phyloP scores from a whole-genome alignment of 163 green algal genomes.

The Chloroidium sp. region DNA sequence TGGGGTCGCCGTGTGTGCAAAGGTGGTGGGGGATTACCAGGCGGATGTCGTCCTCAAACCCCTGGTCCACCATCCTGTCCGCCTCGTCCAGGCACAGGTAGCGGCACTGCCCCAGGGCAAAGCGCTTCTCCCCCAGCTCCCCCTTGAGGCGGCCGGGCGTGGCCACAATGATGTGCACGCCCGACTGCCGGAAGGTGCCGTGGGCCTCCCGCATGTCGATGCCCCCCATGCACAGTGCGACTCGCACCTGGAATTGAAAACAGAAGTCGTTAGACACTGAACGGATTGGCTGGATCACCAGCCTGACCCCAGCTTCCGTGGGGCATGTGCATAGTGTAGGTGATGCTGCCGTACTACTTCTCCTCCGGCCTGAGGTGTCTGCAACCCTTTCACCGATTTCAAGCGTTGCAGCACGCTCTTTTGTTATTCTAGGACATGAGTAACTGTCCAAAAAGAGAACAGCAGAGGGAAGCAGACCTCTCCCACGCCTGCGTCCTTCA shows the following conservation, averaged over 20 bases:
- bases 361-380: too few species aligned
- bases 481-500: constrained; percentile 43
- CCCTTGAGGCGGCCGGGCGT: constrained; percentile 93
- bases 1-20: too few species aligned
- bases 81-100: constrained; percentile 92
- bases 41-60: constrained; percentile 85
- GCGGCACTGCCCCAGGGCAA: constrained; percentile 90
- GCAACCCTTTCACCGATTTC: too few species aligned
- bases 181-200: constrained; percentile 38
- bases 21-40: neutral
- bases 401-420: too few species aligned
- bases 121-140: constrained; percentile 79
- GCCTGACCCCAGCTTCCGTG: too few species aligned
- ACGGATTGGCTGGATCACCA: too few species aligned
- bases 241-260: constrained; percentile 14
- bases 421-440: too few species aligned
- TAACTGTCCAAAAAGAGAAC: too few species aligned
- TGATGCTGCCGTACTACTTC: too few species aligned
- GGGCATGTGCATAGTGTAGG: too few species aligned
- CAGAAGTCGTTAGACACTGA: too few species aligned
- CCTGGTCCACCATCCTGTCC: constrained; percentile 78
- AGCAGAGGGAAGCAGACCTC: constrained; percentile 35
- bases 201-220: constrained; percentile 37
- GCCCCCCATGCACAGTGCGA: constrained; percentile 81
- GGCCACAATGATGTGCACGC: constrained; percentile 84